phyloP scores from a whole-genome alignment of 331 rosid species.

The Stylosanthes scabra region DNA sequence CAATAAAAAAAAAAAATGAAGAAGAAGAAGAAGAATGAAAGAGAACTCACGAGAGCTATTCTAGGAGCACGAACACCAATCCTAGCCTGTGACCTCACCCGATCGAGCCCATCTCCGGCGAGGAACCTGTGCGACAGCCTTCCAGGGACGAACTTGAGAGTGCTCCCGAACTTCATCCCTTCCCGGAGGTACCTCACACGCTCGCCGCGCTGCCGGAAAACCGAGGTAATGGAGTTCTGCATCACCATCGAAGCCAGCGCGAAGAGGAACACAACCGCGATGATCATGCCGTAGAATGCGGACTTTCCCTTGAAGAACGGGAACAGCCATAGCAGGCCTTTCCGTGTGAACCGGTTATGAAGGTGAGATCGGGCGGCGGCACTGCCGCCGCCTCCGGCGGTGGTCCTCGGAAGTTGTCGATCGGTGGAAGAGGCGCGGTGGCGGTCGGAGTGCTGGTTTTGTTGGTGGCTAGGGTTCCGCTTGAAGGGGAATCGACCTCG shows the following conservation, averaged over 20 bases:
- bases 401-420: constrained; percentile 53
- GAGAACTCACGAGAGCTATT: constrained; percentile 81
- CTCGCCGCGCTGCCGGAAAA: constrained; percentile 63
- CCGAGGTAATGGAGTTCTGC: constrained; percentile 85
- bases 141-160: constrained; percentile 81
- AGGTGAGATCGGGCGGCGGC: constrained; percentile 59
- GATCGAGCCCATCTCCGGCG: constrained; percentile 72
- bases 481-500: constrained; percentile 78
- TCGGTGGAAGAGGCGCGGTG: constrained; percentile 40
- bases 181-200: constrained; percentile 43
- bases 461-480: constrained; percentile 61
- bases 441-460: constrained; percentile 17
- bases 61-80: constrained; percentile 77
- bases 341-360: constrained; percentile 71
- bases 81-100: constrained; percentile 58
- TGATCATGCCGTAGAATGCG: constrained; percentile 57
- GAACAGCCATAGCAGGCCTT: constrained; percentile 62
- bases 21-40: neutral
- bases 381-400: neutral
- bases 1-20: neutral
- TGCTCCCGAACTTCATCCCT: constrained; percentile 70
- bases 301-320: constrained; percentile 69
- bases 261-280: constrained; percentile 68
- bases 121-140: constrained; percentile 52
- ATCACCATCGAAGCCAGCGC: constrained; percentile 79